Evolutionary conservation across 768 basidiomycete species (phyloP).

Genomic region (Zangia roseola): DNA sequence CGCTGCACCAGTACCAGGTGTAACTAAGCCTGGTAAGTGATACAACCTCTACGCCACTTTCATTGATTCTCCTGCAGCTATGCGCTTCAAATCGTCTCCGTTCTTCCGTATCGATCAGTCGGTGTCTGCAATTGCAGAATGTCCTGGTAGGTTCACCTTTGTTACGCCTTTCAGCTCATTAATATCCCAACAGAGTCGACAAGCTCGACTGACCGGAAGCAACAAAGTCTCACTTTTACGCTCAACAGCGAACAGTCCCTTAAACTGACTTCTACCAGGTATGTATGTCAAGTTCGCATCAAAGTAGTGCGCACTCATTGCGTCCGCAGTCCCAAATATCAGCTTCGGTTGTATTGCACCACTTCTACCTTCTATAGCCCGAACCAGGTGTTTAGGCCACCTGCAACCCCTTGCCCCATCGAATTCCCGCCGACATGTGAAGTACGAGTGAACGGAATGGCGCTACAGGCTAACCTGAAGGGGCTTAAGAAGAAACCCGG

Average conservation of each 20-base stretch:
- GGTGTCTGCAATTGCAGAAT: slow-evolving; percentile 67
- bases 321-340: slow-evolving; percentile 58
- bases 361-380: slow-evolving; percentile 71
- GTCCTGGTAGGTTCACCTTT: slow-evolving; percentile 58
- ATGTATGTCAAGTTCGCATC: slow-evolving; percentile 19
- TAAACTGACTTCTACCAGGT: slow-evolving; percentile 62
- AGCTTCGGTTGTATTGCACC: slow-evolving; percentile 87
- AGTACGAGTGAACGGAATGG: slow-evolving; percentile 76
- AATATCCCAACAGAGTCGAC: slow-evolving; percentile 57
- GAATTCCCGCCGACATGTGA: slow-evolving; percentile 93
- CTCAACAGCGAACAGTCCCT: slow-evolving; percentile 61
- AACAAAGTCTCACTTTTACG: slow-evolving; percentile 59
- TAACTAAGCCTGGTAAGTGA: slow-evolving; percentile 28
- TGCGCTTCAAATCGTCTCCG: slow-evolving; percentile 79
- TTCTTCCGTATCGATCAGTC: slow-evolving; percentile 69
- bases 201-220: slow-evolving; percentile 74
- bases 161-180: background rate
- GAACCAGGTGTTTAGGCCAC: slow-evolving; percentile 51
- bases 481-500: slow-evolving; percentile 95
- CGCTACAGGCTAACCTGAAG: slow-evolving; percentile 74
- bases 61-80: slow-evolving; percentile 40
- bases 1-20: slow-evolving; percentile 31
- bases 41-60: slow-evolving; percentile 12
- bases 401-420: slow-evolving; percentile 61
- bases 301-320: slow-evolving; percentile 8